Conservation (phyloP, 176 grass and related monocot species). For the Carex littledalei region DNA sequence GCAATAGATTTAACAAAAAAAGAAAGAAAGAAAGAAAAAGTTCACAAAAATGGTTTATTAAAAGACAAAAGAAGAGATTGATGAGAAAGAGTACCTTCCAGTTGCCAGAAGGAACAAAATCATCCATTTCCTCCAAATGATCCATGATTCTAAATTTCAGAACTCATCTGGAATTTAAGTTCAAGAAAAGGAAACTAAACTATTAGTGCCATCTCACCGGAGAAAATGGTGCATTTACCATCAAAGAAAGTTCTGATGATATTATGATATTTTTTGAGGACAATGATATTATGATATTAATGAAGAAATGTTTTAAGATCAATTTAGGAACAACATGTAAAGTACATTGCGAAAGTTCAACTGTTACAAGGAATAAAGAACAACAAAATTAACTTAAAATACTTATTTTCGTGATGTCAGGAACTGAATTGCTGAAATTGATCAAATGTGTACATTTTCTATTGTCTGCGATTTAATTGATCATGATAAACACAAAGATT, state of each 20-base stretch:
- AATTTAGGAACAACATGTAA: not conserved
- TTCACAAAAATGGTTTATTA: constrained; percentile 15
- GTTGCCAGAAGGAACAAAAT: constrained; percentile 38
- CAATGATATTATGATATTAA: not conserved
- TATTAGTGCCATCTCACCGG: not conserved
- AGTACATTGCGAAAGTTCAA: not conserved
- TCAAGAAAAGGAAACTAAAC: not conserved
- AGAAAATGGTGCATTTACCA: not conserved
- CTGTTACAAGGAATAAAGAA: not conserved
- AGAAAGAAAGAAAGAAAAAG: not conserved
- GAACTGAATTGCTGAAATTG: not conserved
- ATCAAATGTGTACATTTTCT: not conserved
- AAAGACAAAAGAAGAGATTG: not conserved
- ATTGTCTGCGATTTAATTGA: not conserved
- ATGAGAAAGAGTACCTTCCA: constrained; percentile 55
- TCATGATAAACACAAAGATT: not conserved
- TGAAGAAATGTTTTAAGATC: not conserved
- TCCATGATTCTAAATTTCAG: constrained; percentile 46
- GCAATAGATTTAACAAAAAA: not conserved
- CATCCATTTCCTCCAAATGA: constrained; percentile 40
- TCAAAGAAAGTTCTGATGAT: not conserved
- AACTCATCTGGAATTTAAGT: constrained; percentile 40
- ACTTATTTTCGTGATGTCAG: not conserved
- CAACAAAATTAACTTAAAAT: not conserved
- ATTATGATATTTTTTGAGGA: not conserved